These are phyloP conservation scores for Aureobasidium sp. DNA, from an alignment of 2,329 filamentous ascomycete genomes.

Conservation along the genomic window DNA sequence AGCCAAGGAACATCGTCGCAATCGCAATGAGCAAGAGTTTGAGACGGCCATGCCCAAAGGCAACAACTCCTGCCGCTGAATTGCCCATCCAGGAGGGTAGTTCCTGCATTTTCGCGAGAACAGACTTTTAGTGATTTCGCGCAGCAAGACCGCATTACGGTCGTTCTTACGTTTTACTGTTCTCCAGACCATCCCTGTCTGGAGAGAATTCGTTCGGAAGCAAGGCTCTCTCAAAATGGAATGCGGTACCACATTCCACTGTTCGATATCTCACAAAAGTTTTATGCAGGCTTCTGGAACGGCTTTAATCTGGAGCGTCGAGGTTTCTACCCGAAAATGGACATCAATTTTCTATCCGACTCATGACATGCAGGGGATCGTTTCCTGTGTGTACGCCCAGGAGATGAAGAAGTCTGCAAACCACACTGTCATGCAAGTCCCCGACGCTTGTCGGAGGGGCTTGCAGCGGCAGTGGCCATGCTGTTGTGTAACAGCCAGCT, in stretches of 20 bases:
- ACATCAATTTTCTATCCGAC: constrained; percentile 1
- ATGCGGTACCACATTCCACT: constrained; percentile 9
- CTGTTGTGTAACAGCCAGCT: constrained; percentile 13
- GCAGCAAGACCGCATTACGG: neutral
- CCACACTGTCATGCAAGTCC: constrained; percentile 12
- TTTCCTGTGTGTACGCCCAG: neutral
- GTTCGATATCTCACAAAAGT: neutral
- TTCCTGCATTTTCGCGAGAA: constrained; percentile 11
- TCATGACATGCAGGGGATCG: constrained; percentile 10
- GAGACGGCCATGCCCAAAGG: constrained; percentile 20
- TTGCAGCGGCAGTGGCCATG: constrained; percentile 13
- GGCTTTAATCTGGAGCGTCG: neutral
- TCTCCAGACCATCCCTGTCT: neutral
- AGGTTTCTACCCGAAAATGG: neutral
- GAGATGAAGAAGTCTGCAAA: constrained; percentile 15
- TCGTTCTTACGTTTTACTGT: neutral
- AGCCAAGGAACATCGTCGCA: constrained; percentile 26
- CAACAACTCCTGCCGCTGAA: neutral
- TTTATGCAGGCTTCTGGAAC: constrained; percentile 11
- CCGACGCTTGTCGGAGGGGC: constrained; percentile 12
- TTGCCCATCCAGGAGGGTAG: constrained; percentile 13
- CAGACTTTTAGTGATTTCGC: neutral
- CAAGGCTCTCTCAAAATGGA: constrained; percentile 8
- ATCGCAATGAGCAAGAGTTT: constrained; percentile 22
- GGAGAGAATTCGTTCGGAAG: neutral